Base-by-base conservation (phyloP, 495 filamentous ascomycete genomes). In the Lasiosphaeria hispida region DNA sequence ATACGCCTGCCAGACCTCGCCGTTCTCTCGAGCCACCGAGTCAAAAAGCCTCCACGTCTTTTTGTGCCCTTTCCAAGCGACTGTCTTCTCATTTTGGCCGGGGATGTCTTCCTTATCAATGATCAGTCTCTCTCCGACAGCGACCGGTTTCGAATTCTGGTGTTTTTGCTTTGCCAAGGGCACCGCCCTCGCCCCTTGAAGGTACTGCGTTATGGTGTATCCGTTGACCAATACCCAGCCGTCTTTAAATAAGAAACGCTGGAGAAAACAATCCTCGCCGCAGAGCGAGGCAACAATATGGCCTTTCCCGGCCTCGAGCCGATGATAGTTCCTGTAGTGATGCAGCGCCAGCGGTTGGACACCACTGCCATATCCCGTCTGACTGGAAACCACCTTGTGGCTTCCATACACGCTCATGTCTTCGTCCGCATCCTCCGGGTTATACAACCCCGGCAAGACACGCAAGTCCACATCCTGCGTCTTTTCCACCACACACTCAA, bases 181-280 rank as follows among this genome's bases (percentile, higher is more conserved):
- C 59, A 40, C 62, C 58, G 23, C 74, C 48, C 13, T 69, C 19
- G 49, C 68, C 34, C 60, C 63, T 42, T 66, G 65, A n/a, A 76
- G 75, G 62, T 85, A 83, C 39, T 79, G 71, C 14, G 78, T 69
- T 23, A 86, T 68, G 1, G 78, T 80, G 64, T 75, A 82, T 0
- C 83, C 84, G 60, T 84, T 85, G 7, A 80, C 78, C 39, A 87
- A 56, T n/a, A 85, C 69, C 69, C 77, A 83, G 15, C 76, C 72
- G 57, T 84, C 82, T 11, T 66, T 68, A 55, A 85, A 86, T 11
- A 73, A 68, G 71, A 79, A 87, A 38, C 82, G 76, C 58, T 83
- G 80, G 40, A 86, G 66, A 18, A 85, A 73, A 52, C 82, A 85
- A 13, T 66, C 65, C 41, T 82, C 78, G 17, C 82, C 83, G 59